phyloP scores from a whole-genome alignment of 1,284 basidiomycete genomes.

The Trichosporon asahii region DNA sequence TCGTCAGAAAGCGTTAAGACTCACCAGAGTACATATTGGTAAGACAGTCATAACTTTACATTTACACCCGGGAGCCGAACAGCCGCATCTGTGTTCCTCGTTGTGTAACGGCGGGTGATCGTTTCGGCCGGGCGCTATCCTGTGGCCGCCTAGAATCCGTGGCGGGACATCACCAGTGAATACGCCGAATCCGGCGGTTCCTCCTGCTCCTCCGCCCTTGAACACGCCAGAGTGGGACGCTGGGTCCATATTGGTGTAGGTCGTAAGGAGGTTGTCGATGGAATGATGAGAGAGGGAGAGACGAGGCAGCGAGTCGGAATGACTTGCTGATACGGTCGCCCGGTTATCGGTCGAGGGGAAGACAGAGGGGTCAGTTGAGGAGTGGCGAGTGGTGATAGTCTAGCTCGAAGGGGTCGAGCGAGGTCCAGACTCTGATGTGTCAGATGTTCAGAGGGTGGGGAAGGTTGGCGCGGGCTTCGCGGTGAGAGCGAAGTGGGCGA shows the following conservation, averaged over 20 bases:
- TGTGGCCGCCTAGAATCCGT: not conserved
- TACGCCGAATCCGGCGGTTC: not conserved
- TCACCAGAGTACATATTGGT: conserved; percentile 23
- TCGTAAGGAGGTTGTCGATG: not conserved
- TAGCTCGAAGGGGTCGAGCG: not conserved
- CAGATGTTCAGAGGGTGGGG: not conserved
- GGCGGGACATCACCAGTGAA: not conserved
- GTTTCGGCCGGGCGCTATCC: not conserved
- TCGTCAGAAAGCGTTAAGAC: conserved; percentile 2
- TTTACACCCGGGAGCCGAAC: conserved; percentile 24
- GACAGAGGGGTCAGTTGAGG: not conserved
- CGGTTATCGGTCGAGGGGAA: not conserved
- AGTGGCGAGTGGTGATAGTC: not conserved
- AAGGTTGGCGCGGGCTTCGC: not conserved
- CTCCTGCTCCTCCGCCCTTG: conserved; percentile 5
- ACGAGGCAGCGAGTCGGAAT: not conserved
- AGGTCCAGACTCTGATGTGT: not conserved
- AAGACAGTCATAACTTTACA: conserved; percentile 26
- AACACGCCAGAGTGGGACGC: conserved; percentile 6
- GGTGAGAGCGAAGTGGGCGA: not conserved
- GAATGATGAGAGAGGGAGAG: not conserved
- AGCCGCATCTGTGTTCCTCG: conserved; percentile 25
- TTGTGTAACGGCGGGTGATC: conserved; percentile 1
- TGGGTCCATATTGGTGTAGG: conserved; percentile 1
- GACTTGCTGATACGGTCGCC: not conserved